Evolutionary conservation across 2,329 filamentous ascomycete genomes (phyloP).

Genomic region (Drechslerella stenobrocha): DNA sequence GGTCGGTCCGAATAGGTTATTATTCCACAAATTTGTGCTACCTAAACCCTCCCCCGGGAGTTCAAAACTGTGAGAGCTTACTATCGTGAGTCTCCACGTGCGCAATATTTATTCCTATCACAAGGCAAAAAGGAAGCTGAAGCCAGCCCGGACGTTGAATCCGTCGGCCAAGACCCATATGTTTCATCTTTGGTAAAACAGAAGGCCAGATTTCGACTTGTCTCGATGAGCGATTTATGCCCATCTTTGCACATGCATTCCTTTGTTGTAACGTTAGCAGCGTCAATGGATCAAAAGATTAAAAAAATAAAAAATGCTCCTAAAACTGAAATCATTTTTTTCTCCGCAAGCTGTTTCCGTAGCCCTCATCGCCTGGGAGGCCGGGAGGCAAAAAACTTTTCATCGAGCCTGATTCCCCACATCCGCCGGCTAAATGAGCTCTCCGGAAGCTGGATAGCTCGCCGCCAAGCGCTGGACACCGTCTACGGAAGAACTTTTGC

Average conservation of each 20-base stretch:
- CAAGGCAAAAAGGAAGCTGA: constrained; percentile 8
- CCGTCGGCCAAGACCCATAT: constrained; percentile 31
- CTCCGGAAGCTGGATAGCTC: constrained; percentile 11
- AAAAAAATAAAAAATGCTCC: constrained; percentile 17
- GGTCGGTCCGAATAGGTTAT: too few species aligned
- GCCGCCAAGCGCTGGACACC: not conserved
- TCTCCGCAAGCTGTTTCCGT: constrained; percentile 44
- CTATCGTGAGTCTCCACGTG: too few species aligned
- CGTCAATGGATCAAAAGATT: not conserved
- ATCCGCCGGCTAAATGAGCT: constrained; percentile 49
- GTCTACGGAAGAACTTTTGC: constrained; percentile 2
- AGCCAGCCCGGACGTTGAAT: constrained; percentile 24
- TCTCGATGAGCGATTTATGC: constrained; percentile 43
- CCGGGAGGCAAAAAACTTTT: constrained; percentile 5
- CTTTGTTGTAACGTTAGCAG: not conserved
- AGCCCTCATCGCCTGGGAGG: constrained; percentile 4
- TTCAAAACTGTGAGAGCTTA: too few species aligned
- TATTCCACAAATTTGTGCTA: too few species aligned
- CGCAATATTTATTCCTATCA: constrained; percentile 16
- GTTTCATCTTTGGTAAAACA: constrained; percentile 27
- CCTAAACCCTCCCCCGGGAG: too few species aligned
- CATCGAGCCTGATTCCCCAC: constrained; percentile 45
- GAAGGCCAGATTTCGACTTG: not conserved
- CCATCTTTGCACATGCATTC: constrained; percentile 8
- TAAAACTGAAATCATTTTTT: too few species aligned